phyloP scores from a whole-genome alignment of 1,139 yeast species.

The Scheffersomyces lignicola region DNA sequence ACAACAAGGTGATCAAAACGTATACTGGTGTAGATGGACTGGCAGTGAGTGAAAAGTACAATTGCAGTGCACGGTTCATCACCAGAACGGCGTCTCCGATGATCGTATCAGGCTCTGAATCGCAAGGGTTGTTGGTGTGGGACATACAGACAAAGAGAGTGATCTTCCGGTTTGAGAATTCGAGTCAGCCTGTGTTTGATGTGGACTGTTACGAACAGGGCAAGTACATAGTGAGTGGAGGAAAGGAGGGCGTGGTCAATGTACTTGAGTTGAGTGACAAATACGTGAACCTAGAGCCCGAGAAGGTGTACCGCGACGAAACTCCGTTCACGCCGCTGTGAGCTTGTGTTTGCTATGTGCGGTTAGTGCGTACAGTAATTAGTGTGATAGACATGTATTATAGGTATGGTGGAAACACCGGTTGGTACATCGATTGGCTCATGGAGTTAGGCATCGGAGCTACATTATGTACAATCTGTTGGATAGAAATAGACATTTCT shows the following conservation, averaged over 20 bases:
- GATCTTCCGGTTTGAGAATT: constrained; percentile 32
- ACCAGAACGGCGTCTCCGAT: constrained; percentile 33
- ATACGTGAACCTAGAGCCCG: constrained; percentile 8
- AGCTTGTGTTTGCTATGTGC: too few relatives aligned
- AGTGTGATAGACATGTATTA: too few relatives aligned
- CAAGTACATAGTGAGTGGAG: constrained; percentile 39
- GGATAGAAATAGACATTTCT: too few relatives aligned
- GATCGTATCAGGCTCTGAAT: constrained; percentile 68
- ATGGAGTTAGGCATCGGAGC: too few relatives aligned
- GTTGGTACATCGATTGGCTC: too few relatives aligned
- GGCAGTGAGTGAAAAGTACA: constrained; percentile 44
- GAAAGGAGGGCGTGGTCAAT: constrained; percentile 24
- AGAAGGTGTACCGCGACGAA: constrained; percentile 5
- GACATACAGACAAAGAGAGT: constrained; percentile 68
- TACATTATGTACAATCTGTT: too few relatives aligned
- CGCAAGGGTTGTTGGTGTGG: constrained; percentile 66
- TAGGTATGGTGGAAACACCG: too few relatives aligned
- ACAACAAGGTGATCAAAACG: constrained; percentile 76
- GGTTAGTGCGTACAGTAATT: too few relatives aligned
- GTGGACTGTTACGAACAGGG: constrained; percentile 44
- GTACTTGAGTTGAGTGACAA: constrained; percentile 23
- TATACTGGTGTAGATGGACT: constrained; percentile 41
- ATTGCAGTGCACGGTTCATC: constrained; percentile 52
- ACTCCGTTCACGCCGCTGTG: constrained; percentile 9
- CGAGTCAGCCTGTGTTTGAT: constrained; percentile 45